phyloP scores from a whole-genome alignment of 208 protist species.

The Trypanosoma mega region DNA sequence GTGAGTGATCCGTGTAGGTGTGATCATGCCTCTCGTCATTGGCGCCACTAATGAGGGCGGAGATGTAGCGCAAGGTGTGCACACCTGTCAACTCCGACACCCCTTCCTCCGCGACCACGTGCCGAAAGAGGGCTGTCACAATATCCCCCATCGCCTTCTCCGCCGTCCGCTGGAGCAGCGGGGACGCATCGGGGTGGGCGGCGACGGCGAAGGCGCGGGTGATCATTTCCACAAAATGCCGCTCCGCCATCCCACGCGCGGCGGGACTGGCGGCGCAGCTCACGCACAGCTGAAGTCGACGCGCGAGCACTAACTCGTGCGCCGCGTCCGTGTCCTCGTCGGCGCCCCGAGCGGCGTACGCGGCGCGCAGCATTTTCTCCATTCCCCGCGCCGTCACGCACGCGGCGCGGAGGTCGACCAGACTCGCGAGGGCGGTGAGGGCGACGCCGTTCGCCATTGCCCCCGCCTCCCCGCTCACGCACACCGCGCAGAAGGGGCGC shows the following conservation, averaged over 20 bases:
- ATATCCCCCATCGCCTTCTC: slow-evolving; percentile 56
- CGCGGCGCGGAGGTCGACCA: slow-evolving; percentile 58
- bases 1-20: no score
- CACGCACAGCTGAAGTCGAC: slow-evolving; percentile 40
- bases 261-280: slow-evolving; percentile 47
- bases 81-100: slow-evolving; percentile 5
- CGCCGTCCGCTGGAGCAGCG: slow-evolving; percentile 49
- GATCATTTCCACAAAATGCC: slow-evolving; percentile 37
- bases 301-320: slow-evolving; percentile 70
- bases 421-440: slow-evolving; percentile 58
- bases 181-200: slow-evolving; percentile 27
- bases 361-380: slow-evolving; percentile 41
- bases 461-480: slow-evolving; percentile 45
- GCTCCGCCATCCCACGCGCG: slow-evolving; percentile 36
- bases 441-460: slow-evolving; percentile 70
- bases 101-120: slow-evolving; percentile 9
- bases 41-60: slow-evolving; percentile 20
- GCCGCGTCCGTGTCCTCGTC: slow-evolving; percentile 40
- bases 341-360: slow-evolving; percentile 29
- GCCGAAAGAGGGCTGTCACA: slow-evolving; percentile 50
- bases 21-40: no score
- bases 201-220: slow-evolving; percentile 38
- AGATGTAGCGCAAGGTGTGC: slow-evolving; percentile 22
- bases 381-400: slow-evolving; percentile 66
- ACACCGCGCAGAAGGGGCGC: slow-evolving; percentile 63